Evolutionary conservation across 345 rosid species (phyloP).

Genomic region (Hibiscus syriacus): DNA sequence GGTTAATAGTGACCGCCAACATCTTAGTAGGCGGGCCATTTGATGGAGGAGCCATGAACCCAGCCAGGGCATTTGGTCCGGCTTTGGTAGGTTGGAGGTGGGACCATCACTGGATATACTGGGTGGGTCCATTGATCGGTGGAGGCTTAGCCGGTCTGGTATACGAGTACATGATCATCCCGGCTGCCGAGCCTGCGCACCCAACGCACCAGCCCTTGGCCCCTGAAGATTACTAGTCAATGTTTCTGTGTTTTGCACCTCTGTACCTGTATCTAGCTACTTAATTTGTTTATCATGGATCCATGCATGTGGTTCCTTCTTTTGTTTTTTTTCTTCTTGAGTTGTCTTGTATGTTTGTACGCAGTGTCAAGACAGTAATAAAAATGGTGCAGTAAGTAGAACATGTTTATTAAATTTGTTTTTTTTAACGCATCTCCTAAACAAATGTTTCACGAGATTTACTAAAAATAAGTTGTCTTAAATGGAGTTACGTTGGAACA

Average conservation of each 20-base stretch:
- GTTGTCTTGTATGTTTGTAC: neutral
- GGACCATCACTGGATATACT: slow-evolving; percentile 17
- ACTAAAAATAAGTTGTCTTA: too few species aligned
- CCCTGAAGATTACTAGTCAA: slow-evolving; percentile 15
- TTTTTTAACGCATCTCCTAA: too few species aligned
- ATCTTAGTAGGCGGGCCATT: slow-evolving; percentile 16
- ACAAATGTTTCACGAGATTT: too few species aligned
- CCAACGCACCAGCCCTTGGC: slow-evolving; percentile 16
- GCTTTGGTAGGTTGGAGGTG: slow-evolving; percentile 18
- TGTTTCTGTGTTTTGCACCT: neutral
- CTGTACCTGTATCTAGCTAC: neutral
- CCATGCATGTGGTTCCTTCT: neutral
- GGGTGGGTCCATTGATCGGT: slow-evolving; percentile 14
- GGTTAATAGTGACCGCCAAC: slow-evolving; percentile 12
- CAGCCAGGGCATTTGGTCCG: slow-evolving; percentile 14
- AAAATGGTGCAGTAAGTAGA: neutral
- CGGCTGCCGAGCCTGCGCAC: neutral
- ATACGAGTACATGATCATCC: slow-evolving; percentile 15
- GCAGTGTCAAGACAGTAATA: neutral
- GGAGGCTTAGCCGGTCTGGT: slow-evolving; percentile 14
- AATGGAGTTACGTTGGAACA: too few species aligned
- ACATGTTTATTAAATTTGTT: too few species aligned
- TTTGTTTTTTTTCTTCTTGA: neutral
- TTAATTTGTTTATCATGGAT: neutral
- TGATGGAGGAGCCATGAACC: slow-evolving; percentile 15